Evolutionary conservation across 2,329 filamentous ascomycete genomes (phyloP), one percentile per base, ranked within the genome.

Genomic region (Talaromyces rugulosus): DNA sequence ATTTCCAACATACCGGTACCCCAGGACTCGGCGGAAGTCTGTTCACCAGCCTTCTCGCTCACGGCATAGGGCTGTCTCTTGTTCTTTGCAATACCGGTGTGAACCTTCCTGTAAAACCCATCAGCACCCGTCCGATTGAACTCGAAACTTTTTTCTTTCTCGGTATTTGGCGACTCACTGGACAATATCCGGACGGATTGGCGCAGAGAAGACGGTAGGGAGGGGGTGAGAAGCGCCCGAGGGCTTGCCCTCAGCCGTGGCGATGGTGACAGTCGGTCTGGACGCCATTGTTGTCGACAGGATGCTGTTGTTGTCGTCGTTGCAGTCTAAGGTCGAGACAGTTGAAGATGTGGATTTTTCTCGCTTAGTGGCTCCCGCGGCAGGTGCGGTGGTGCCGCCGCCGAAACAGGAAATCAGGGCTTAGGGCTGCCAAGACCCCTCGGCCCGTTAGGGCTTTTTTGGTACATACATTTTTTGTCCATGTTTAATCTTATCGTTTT

Each of bases 11-110:
- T 81, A 96, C 92, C 94, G 85, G 94, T 98, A 89, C 94, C 94
- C 95, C 95, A 99, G 72, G 96, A 99, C 88, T 99, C 95, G 80
- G 95, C 95, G 83, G 92, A 96, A 80, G 95, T 99, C 87, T 99
- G 95, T 86, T 99, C 95, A 86, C 95, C 95, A 79, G 95, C 95
- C 91, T 99, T 99, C 90, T 98, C 94, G 89, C 92, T 96, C 87
- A 99, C 95, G 77, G 95, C 88, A 83, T 99, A 99, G 74, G 95
- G 93, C 85, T 99, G 95, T 81, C 95, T 90, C 89, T 96, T 97
- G 89, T 99, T 99, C 92, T 99, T 99, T 81, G 94, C 94, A 87
- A 99, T 96, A 78, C 95, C 95, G 77, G 92, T 96, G 89, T 99
- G 95, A 77, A 98, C 88, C 71, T 81, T 81, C 80, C 84, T 86